phyloP scores from a whole-genome alignment of 2,329 filamentous ascomycete species.

The Claviceps pazoutovae region DNA sequence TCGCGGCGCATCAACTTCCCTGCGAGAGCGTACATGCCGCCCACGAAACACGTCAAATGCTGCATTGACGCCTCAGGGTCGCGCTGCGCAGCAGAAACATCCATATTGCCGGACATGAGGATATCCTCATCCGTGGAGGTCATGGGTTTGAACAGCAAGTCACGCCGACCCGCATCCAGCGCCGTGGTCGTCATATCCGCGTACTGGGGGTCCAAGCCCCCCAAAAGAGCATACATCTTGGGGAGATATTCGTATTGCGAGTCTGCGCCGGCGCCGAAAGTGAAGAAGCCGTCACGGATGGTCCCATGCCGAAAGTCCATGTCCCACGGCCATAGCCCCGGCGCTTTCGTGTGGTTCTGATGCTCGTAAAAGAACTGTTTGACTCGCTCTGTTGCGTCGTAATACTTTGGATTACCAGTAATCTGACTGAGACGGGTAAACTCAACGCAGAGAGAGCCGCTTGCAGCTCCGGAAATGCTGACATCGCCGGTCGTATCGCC shows the following conservation, averaged over 20 bases:
- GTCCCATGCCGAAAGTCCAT: slow-evolving; percentile 46
- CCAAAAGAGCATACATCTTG: slow-evolving; percentile 48
- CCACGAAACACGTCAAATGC: slow-evolving; percentile 57
- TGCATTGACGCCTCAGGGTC: slow-evolving; percentile 26
- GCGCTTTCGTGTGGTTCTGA: slow-evolving; percentile 53
- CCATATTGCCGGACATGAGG: slow-evolving; percentile 37
- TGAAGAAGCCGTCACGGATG: slow-evolving; percentile 25
- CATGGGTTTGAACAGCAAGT: slow-evolving; percentile 57
- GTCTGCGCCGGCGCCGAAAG: slow-evolving; percentile 31
- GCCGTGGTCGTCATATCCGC: slow-evolving; percentile 48
- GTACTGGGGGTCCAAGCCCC: slow-evolving; percentile 50
- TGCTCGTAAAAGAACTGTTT: slow-evolving; percentile 51
- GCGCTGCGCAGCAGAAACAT: slow-evolving; percentile 14
- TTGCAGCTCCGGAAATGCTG: slow-evolving; percentile 29
- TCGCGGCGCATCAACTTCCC: slow-evolving; percentile 42
- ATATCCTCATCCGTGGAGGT: slow-evolving; percentile 44
- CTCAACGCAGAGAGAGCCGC: slow-evolving; percentile 56
- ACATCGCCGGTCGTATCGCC: slow-evolving; percentile 23
- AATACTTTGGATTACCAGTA: slow-evolving; percentile 59
- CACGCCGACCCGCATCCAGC: slow-evolving; percentile 44
- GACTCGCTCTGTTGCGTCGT: slow-evolving; percentile 61
- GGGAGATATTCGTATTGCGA: slow-evolving; percentile 46
- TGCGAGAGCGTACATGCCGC: slow-evolving; percentile 56
- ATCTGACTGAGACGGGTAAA: slow-evolving; percentile 64
- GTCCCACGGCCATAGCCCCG: slow-evolving; percentile 57